Percentiles rank a stretch among this genome's conserved stretches.
Evolutionary conservation across 805 yeast species (phyloP).

Genomic region (Wickerhamiella musiphila): DNA sequence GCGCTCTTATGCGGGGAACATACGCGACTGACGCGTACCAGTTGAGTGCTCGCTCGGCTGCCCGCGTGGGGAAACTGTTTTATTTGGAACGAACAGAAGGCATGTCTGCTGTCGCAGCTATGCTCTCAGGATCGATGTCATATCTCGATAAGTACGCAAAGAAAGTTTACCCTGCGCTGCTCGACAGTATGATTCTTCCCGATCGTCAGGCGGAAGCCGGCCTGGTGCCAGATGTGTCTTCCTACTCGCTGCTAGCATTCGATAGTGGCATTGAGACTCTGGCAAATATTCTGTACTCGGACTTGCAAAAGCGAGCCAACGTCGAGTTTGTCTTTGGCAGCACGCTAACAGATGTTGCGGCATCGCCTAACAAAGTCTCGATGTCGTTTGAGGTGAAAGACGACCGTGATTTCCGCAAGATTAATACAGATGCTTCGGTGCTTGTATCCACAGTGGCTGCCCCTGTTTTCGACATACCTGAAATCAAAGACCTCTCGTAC

Average conservation of each 20-base stretch:
- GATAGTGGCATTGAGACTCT: conserved; percentile 17
- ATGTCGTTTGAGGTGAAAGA: conserved; percentile 4
- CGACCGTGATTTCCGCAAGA: neutral
- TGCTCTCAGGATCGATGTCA: conserved; percentile 22
- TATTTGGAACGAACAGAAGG: conserved; percentile 33
- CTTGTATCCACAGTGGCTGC: conserved; percentile 11
- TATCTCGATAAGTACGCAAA: conserved; percentile 14
- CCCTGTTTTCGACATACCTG: conserved; percentile 7
- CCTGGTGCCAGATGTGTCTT: conserved; percentile 3
- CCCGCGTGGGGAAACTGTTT: conserved; percentile 39
- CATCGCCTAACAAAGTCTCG: neutral
- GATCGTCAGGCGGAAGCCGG: conserved; percentile 1
- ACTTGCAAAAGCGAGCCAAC: conserved; percentile 8
- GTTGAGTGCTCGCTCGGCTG: conserved; percentile 39
- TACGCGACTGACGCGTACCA: conserved; percentile 69
- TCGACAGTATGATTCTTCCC: conserved; percentile 13
- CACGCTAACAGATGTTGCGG: conserved; percentile 5
- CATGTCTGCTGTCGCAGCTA: conserved; percentile 36
- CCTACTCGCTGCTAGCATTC: conserved; percentile 14
- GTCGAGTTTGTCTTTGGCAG: conserved; percentile 13
- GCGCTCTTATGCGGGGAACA: conserved; percentile 78
- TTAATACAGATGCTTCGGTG: conserved; percentile 4
- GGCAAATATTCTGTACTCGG: conserved; percentile 14
- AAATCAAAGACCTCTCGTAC: conserved; percentile 28
- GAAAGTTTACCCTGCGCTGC: conserved; percentile 14